Evolutionary conservation across 2,329 filamentous ascomycete genomes (phyloP), one percentile per base, ranked within the genome.

Genomic region (Microdochium trichocladiopsis): DNA sequence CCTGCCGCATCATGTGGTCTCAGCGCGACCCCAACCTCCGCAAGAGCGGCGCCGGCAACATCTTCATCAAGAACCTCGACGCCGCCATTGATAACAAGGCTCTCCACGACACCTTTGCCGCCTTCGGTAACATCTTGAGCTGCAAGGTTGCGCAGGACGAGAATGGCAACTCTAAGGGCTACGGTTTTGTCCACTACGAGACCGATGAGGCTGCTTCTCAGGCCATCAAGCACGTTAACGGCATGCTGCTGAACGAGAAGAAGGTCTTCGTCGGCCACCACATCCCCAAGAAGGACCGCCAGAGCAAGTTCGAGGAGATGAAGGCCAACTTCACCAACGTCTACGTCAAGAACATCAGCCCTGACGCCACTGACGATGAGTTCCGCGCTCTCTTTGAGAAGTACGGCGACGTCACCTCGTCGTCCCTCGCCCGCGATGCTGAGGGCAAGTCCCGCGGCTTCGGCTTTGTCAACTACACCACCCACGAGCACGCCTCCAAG

Each of bases 231-330:
- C 92, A 95, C 68, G 94, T 99, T 69, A 99, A 99, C 73, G 94
- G 94, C 72, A 99, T 99, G 94, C 80, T 99, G 71, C 76, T 99
- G 69, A 99, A 99, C 78, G 94, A 99, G 84, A 99, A 99, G 87
- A 99, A 99, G 84, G 94, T 99, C 59, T 99, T 95, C 64, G 94
- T 99, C 63, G 94, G 94, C 59, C 93, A 96, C 76, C 94, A 99
- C 77, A 97, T 99, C 66, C 92, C 94, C 72, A 97, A 97, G 88
- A 97, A 97, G 83, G 94, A 99, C 70, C 93, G 94, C 66, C 94
- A 97, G 83, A 96, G 90, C 90, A 99, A 99, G 79, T 97, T 97
- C 64, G 94, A 99, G 79, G 94, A 99, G 82, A 99, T 99, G 93
- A 99, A 99, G 87, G 94, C 94, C 73, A 99, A 99, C 82, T 99